These are phyloP conservation scores for Russula emetica DNA, from an alignment of 768 basidiomycete genomes.

Conservation along the genomic window DNA sequence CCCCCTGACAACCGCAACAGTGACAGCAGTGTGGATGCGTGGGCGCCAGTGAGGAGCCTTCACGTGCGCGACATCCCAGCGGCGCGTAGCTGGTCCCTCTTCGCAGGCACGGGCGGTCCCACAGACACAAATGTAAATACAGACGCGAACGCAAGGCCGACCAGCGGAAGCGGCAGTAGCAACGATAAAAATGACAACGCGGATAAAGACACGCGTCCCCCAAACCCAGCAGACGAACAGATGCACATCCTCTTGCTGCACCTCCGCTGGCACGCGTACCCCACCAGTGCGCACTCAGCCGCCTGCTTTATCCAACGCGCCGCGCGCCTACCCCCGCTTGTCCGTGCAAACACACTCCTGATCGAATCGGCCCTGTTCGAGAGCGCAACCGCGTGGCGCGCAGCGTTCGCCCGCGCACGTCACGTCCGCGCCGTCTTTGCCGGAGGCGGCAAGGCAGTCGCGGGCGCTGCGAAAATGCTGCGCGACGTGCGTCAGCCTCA, in stretches of 20 bases:
- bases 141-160: background rate
- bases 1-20: background rate
- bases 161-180: background rate
- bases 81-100: conserved; percentile 23
- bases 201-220: conserved; percentile 1
- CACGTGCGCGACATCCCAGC: conserved; percentile 23
- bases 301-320: conserved; percentile 16
- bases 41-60: conserved; percentile 13
- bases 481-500: background rate
- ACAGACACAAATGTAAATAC: background rate
- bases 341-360: conserved; percentile 7
- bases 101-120: conserved; percentile 15
- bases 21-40: background rate
- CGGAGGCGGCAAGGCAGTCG: conserved; percentile 5
- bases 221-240: conserved; percentile 20
- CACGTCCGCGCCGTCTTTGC: conserved; percentile 16
- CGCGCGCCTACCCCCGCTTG: conserved; percentile 18
- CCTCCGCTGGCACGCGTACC: conserved; percentile 19
- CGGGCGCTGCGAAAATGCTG: conserved; percentile 14
- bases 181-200: background rate
- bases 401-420: conserved; percentile 2
- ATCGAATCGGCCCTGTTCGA: conserved; percentile 19
- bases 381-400: conserved; percentile 8
- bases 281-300: conserved; percentile 12
- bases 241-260: conserved; percentile 20